These are phyloP conservation scores for Melampsora medusae DNA, from an alignment of 1,284 basidiomycete species.

Conservation along the genomic window DNA sequence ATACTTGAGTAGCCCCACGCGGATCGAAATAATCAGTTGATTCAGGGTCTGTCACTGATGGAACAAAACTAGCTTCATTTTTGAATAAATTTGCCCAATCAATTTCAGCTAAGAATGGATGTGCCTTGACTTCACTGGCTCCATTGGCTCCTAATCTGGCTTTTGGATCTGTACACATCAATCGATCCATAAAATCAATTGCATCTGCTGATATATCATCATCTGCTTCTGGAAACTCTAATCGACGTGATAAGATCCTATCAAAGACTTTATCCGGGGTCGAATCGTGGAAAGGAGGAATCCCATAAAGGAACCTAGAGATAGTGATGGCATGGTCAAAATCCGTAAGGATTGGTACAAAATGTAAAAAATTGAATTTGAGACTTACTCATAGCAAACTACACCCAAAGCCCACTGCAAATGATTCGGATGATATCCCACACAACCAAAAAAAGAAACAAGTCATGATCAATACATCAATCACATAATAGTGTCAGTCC, in stretches of 20 bases:
- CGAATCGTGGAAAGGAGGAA: slow-evolving; percentile 96
- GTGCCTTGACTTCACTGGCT: slow-evolving; percentile 85
- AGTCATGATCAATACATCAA: not conserved
- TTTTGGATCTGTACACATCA: slow-evolving; percentile 78
- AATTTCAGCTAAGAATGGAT: slow-evolving; percentile 84
- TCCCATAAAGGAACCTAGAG: slow-evolving; percentile 78
- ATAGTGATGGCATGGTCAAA: not conserved
- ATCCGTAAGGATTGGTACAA: not conserved
- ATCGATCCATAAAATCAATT: slow-evolving; percentile 82
- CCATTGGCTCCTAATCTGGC: slow-evolving; percentile 81
- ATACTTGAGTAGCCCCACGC: slow-evolving; percentile 82
- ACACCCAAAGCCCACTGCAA: slow-evolving; percentile 90
- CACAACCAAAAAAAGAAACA: slow-evolving; percentile 25
- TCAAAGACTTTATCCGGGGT: slow-evolving; percentile 97
- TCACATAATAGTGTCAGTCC: not conserved
- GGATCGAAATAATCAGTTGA: slow-evolving; percentile 99
- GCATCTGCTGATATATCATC: slow-evolving; percentile 71
- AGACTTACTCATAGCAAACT: slow-evolving; percentile 77
- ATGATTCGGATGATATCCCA: not conserved
- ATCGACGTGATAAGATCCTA: slow-evolving; percentile 92
- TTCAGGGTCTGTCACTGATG: slow-evolving; percentile 89
- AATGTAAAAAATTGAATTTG: not conserved
- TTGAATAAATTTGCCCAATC: slow-evolving; percentile 90
- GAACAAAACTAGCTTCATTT: slow-evolving; percentile 89
- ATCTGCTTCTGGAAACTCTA: slow-evolving; percentile 68